Evolutionary conservation across 2,329 filamentous ascomycete species (phyloP), one percentile per base, ranked within the genome.

Genomic region (Xylariaceae sp.): DNA sequence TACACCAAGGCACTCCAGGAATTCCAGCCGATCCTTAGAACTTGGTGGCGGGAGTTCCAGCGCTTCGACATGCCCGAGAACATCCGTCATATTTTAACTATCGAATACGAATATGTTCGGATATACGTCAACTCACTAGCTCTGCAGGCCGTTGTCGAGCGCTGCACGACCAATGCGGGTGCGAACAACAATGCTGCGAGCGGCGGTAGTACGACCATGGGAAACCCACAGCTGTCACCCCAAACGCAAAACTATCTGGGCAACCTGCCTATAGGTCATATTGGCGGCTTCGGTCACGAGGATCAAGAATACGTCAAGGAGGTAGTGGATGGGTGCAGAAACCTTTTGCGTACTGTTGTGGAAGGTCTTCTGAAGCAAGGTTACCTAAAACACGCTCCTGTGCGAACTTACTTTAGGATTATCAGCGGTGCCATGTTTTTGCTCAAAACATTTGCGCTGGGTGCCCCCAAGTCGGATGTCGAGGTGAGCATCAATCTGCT

Each of bases 101-200:
- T 98, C 63, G 95, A 99, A 76, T 97, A 95, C 69, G 91, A 98
- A 69, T 97, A 97, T 70, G 91, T 93, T 21, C 86, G 93, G 67
- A 89, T 97, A 48, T 98, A 98, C 70, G 84, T 97, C 76, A 97
- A 98, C 72, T 96, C 93, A 0, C 80, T 99, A 1, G 93, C 93
- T 2, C 79, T 99, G 1, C 95, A 99, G 75, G 95, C 95, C 20
- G 92, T 98, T 2, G 91, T 98, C 5, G 93, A 97, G 74, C 86
- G 93, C 57, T 96, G 91, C 74, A 93, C 91, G 6, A 92, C 83
- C 58, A 89, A 93, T 61, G 86, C 87, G 19, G 77, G 76, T 10
- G 78, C 79, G 55, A 75, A 73, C n/a, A 72, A 68, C 23, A 70
- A 70, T 44, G 70, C 75, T 14, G 67, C 68, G 4, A 71, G 72